A percentile compares a stretch with the other conserved stretches of the same genome.
These are phyloP conservation scores for Aspergillus pseudonomiae DNA, from an alignment of 2,329 filamentous ascomycete genomes.

Conservation along the genomic window DNA sequence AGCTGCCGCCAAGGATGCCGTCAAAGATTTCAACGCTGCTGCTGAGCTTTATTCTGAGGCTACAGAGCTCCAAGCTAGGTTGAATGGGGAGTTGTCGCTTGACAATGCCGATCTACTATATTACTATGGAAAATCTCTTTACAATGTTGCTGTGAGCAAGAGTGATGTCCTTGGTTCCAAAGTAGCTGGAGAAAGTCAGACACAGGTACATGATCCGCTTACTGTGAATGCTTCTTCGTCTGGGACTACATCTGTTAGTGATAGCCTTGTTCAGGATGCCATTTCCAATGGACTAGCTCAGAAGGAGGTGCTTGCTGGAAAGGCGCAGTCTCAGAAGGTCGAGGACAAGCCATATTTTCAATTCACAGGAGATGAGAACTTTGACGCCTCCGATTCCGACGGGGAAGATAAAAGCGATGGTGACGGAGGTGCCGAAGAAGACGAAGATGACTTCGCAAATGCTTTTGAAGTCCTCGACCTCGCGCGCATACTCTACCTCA, in stretches of 20 bases:
- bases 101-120: constrained; percentile 94
- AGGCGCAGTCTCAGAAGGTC: constrained; percentile 15
- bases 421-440: constrained; percentile 58
- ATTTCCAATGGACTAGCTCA: constrained; percentile 27
- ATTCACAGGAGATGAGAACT: constrained; percentile 93
- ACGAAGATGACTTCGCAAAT: constrained; percentile 66
- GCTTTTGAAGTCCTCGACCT: constrained; percentile 67
- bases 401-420: constrained; percentile 47
- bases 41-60: constrained; percentile 87
- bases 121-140: constrained; percentile 89
- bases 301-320: constrained; percentile 19
- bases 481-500: constrained; percentile 61
- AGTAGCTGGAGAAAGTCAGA: constrained; percentile 63
- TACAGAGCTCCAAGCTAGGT: constrained; percentile 82
- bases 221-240: constrained; percentile 42
- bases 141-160: constrained; percentile 90
- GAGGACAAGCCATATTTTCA: constrained; percentile 73
- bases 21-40: constrained; percentile 85
- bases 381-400: constrained; percentile 72
- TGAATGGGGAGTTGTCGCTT: constrained; percentile 89
- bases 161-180: constrained; percentile 91
- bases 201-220: constrained; percentile 54
- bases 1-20: constrained; percentile 81
- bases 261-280: constrained; percentile 30
- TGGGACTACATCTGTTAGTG: constrained; percentile 18